Evolutionary conservation across 2,329 filamentous ascomycete species (phyloP), one percentile per base, ranked within the genome.

Genomic region (Penicillium sp.): DNA sequence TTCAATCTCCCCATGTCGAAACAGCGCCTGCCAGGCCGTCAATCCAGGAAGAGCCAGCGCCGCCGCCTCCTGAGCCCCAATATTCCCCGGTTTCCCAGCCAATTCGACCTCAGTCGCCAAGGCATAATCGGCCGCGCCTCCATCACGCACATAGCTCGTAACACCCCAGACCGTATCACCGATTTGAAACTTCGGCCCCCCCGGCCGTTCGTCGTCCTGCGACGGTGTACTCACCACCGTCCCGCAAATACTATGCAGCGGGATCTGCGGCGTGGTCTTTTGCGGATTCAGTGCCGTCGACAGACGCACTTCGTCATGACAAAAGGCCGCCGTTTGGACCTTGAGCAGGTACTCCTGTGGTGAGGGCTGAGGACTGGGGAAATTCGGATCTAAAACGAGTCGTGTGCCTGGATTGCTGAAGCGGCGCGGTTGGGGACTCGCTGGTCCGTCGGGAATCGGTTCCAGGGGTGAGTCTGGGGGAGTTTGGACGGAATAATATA

Each of bases 1-100:
- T 45, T 68, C 60, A 38, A 72, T 53, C 3, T 56, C 58, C 5
- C 63, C 67, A 49, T 71, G 63, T 11, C 50, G 56, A 50, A 71
- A 72, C 27, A 73, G 56, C 3, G 66, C 68, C 55, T 73, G 68
- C 67, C 69, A 74, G 8, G 67, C 71, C 28, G 67, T 71, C 45
- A 73, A 59, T 5, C 61, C 65, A 2, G 67, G 64, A 4, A 71
- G 52, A 0, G 70, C 69, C 9, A 73, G 58, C 4, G 69, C 64
- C 5, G 66, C 64, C 2, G 67, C 67, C 43, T 67, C 63, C 4
- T 57, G 58, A 0, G 62, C 58, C 13, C 57, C 60, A 27, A 72
- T 57, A 49, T 69, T 71, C n/a, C 46, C 49, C 9, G 69, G 69
- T 44, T 69, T 70, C 29, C 61, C 56, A 9, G 68, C 62, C 25